A percentile compares a stretch with the other conserved stretches of the same genome.
phyloP scores from a whole-genome alignment of 2,329 filamentous ascomycete genomes.

The Hymenoscyphus repandus region DNA sequence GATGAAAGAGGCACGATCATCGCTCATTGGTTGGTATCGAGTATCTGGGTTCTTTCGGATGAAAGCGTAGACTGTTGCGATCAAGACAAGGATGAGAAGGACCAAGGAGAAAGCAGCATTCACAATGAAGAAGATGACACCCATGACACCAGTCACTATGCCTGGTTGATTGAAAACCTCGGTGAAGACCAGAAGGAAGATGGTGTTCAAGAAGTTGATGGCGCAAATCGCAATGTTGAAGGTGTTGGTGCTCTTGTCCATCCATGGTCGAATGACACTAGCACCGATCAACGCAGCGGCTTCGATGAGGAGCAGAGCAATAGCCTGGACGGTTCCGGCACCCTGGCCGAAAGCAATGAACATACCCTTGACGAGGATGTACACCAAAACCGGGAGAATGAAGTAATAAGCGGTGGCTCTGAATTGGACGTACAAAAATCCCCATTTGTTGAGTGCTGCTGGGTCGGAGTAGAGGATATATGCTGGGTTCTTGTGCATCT shows the following conservation, averaged over 20 bases:
- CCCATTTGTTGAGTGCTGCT: slow-evolving; percentile 94
- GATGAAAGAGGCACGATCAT: slow-evolving; percentile 95
- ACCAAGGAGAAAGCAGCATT: slow-evolving; percentile 82
- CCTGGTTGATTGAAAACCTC: slow-evolving; percentile 78
- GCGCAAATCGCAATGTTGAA: slow-evolving; percentile 92
- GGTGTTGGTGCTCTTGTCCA: slow-evolving; percentile 97
- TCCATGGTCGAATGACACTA: slow-evolving; percentile 83
- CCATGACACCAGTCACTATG: slow-evolving; percentile 81
- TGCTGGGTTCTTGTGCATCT: slow-evolving; percentile 91
- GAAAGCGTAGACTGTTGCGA: slow-evolving; percentile 73
- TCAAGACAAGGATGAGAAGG: slow-evolving; percentile 74
- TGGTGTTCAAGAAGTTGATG: slow-evolving; percentile 84
- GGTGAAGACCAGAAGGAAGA: slow-evolving; percentile 87
- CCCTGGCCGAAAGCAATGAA: slow-evolving; percentile 80
- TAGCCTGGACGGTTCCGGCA: slow-evolving; percentile 66
- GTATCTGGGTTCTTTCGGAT: slow-evolving; percentile 91
- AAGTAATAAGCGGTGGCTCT: slow-evolving; percentile 95
- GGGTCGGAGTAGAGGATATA: slow-evolving; percentile 97
- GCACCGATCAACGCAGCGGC: slow-evolving; percentile 70
- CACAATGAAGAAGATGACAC: slow-evolving; percentile 81
- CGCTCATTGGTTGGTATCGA: slow-evolving; percentile 92
- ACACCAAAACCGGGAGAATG: slow-evolving; percentile 72
- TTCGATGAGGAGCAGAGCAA: slow-evolving; percentile 80
- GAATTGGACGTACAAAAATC: slow-evolving; percentile 96
- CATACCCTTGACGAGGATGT: slow-evolving; percentile 81